phyloP scores from a whole-genome alignment of 2,329 filamentous ascomycete genomes.

The Trichocomaceae sp. region DNA sequence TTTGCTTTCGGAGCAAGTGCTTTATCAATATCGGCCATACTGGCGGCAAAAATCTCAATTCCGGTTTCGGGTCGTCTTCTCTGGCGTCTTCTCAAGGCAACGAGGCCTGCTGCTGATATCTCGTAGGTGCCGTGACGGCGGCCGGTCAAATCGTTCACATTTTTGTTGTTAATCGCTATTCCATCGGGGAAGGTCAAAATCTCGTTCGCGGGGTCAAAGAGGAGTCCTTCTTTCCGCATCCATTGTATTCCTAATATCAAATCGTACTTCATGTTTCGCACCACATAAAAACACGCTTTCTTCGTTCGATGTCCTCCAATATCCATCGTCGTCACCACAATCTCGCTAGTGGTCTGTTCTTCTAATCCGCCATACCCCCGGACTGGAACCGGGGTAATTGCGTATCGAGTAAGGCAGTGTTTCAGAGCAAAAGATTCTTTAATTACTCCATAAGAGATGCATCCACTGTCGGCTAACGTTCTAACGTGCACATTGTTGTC shows the following conservation, averaged over 20 bases:
- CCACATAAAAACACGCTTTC: neutral
- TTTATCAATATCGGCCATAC: neutral
- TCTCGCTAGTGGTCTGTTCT: neutral
- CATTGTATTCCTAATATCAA: neutral
- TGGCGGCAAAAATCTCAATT: neutral
- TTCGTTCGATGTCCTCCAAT: neutral
- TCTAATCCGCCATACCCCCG: neutral
- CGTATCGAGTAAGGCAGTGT: neutral
- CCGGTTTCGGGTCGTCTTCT: neutral
- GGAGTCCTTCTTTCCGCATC: neutral
- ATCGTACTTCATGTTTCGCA: neutral
- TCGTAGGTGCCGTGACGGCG: neutral
- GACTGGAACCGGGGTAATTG: neutral
- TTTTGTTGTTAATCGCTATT: neutral
- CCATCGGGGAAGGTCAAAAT: neutral
- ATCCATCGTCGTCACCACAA: neutral
- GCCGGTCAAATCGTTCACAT: neutral
- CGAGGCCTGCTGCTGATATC: neutral
- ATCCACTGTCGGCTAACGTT: neutral
- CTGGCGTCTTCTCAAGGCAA: neutral
- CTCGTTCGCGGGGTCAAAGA: neutral
- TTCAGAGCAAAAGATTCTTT: neutral
- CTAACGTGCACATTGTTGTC: neutral
- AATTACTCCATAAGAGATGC: neutral
- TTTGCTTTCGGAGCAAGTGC: conserved; percentile 5